A percentile compares a stretch with the other conserved stretches of the same genome.
Evolutionary conservation across 1,284 basidiomycete genomes (phyloP).

Genomic region (Calocybe gambosa): DNA sequence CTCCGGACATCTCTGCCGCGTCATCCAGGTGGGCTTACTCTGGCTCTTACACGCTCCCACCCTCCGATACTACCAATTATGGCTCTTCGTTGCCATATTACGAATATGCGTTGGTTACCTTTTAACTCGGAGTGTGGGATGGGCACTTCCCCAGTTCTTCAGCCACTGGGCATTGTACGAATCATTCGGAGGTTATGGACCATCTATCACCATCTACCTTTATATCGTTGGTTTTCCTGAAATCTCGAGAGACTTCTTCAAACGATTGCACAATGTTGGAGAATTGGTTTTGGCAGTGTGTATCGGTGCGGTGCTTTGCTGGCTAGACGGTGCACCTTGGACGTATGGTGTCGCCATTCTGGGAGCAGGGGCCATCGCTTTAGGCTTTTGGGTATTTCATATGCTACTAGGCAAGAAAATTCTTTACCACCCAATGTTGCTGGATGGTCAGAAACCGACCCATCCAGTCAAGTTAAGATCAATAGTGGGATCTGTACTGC

Average conservation of each 20-base stretch:
- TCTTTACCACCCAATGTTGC: slow-evolving; percentile 7
- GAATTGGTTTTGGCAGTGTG: slow-evolving; percentile 13
- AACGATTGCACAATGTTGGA: slow-evolving; percentile 5
- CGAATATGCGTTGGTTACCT: slow-evolving; percentile 26
- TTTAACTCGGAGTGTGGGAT: slow-evolving; percentile 31
- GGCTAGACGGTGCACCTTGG: slow-evolving; percentile 31
- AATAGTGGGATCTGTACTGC: slow-evolving; percentile 10
- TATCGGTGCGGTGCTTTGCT: slow-evolving; percentile 18
- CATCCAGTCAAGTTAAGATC: slow-evolving; percentile 4
- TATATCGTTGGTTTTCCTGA: slow-evolving; percentile 15
- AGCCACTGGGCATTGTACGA: slow-evolving; percentile 37
- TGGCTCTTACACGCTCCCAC: slow-evolving; percentile 13
- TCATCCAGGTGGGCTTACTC: slow-evolving; percentile 17
- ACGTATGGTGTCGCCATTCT: slow-evolving; percentile 27
- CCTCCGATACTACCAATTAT: slow-evolving; percentile 21
- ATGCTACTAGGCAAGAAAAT: slow-evolving; percentile 1
- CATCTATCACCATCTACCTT: slow-evolving; percentile 24
- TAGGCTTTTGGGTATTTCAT: slow-evolving; percentile 10
- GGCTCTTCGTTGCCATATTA: slow-evolving; percentile 25
- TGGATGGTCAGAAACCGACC: slow-evolving; percentile 9
- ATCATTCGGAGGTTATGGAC: slow-evolving; percentile 29
- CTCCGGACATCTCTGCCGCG: slow-evolving; percentile 14
- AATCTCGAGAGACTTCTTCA: slow-evolving; percentile 12
- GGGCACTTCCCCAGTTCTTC: slow-evolving; percentile 33
- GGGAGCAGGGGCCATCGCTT: slow-evolving; percentile 16